Evolutionary conservation across 805 yeast species (phyloP).

Genomic region (Pichia heedii): DNA sequence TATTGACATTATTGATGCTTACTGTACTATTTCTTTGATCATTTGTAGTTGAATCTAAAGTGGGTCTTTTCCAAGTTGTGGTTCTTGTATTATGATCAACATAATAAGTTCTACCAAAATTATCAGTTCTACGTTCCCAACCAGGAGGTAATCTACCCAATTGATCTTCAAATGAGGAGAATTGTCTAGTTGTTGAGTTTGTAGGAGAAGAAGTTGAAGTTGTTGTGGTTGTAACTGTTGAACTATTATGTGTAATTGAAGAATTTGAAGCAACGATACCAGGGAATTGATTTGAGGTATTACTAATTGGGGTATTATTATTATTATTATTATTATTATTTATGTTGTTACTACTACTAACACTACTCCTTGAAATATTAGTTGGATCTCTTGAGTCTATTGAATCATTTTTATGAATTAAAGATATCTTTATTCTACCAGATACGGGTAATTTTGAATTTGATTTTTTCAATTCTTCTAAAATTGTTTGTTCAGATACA

Average conservation of each 20-base stretch:
- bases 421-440: slow-evolving; percentile 78
- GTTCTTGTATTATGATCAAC: slow-evolving; percentile 97
- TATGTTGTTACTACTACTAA: slow-evolving; percentile 2
- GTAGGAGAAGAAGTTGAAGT: not conserved
- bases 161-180: slow-evolving; percentile 94
- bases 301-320: slow-evolving; percentile 3
- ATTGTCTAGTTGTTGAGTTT: slow-evolving; percentile 43
- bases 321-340: not conserved
- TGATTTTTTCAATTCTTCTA: slow-evolving; percentile 84
- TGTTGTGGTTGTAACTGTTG: slow-evolving; percentile 1
- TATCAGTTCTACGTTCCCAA: slow-evolving; percentile 98
- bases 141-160: slow-evolving; percentile 95
- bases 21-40: slow-evolving; percentile 33
- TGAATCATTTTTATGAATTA: slow-evolving; percentile 37
- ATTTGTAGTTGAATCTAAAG: slow-evolving; percentile 50
- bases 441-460: slow-evolving; percentile 89
- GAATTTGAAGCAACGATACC: slow-evolving; percentile 19
- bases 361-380: slow-evolving; percentile 13
- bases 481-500: slow-evolving; percentile 71
- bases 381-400: slow-evolving; percentile 26
- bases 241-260: slow-evolving; percentile 8
- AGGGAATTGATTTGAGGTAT: slow-evolving; percentile 17
- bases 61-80: slow-evolving; percentile 98
- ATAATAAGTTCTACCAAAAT: slow-evolving; percentile 93
- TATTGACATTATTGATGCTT: slow-evolving; percentile 38